Evolutionary conservation across 257 asterid species (phyloP), one percentile per base, ranked within the genome.

Genomic region (Linderniella brevidens): DNA sequence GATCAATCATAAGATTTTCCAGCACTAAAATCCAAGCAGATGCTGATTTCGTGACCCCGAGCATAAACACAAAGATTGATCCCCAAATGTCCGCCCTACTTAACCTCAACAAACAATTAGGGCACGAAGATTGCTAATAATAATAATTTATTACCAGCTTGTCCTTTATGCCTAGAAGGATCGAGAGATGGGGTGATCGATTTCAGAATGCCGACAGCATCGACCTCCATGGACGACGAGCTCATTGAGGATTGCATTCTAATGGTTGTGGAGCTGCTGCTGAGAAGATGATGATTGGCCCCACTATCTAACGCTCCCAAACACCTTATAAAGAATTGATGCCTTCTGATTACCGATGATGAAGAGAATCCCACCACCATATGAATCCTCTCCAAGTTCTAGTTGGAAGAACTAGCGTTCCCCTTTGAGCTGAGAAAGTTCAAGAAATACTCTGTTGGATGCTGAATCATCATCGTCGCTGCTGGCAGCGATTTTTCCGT

Each of bases 101-200:
- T 3, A 19, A 17, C n/a, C n/a, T n/a, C n/a, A n/a, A n/a, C n/a
- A 43, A 5, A 25, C 16, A 13, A 32, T 13, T 9, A 3, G 11
- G 35, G 37, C n/a, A 58, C 19, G 15, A 41, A 41, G 4, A n/a
- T 5, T 10, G 48, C 14, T 13, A 13, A 44, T 3, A 15, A 13
- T 39, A 39, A 39, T 2, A 39, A 10, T 2, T 39, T 39, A 60
- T 68, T 50, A 88, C 98, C 98, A 68, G 98, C 98, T 74, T 88
- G 95, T 75, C 95, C 95, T 70, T 84, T 88, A 69, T 88, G 87
- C 69, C 60, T 76, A 32, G 85, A 56, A 54, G 62, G 55, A 57
- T 78, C 93, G 37, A 88, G 83, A 60, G 78, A 60, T 0, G 98
- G 98, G 53, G 88, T 78, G 43, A 88, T 74, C 61, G 92, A 70